phyloP scores from a whole-genome alignment of 2,329 filamentous ascomycete genomes.

The Fusarium clavum region DNA sequence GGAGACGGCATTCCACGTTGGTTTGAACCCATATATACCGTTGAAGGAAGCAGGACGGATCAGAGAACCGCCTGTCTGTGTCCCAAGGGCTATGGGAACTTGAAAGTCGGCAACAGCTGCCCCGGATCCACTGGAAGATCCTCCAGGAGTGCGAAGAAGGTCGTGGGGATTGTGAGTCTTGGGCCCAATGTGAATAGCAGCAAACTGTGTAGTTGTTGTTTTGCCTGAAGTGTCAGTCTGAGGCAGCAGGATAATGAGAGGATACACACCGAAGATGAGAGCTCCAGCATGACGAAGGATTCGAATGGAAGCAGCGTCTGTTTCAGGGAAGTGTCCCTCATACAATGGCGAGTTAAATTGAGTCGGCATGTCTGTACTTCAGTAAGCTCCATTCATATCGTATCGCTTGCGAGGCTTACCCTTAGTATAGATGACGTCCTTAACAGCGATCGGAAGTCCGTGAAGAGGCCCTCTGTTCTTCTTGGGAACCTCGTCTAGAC shows the following conservation, averaged over 20 bases:
- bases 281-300: constrained; percentile 67
- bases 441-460: constrained; percentile 68
- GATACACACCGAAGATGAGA: constrained; percentile 59
- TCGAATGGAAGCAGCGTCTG: constrained; percentile 65
- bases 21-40: constrained; percentile 75
- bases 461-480: constrained; percentile 66
- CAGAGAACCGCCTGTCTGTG: constrained; percentile 74
- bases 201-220: constrained; percentile 72
- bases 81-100: constrained; percentile 69
- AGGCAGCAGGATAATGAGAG: neutral
- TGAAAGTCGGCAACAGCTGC: constrained; percentile 75
- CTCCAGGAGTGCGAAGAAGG: constrained; percentile 71
- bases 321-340: constrained; percentile 53
- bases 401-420: constrained; percentile 47
- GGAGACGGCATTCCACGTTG: constrained; percentile 73
- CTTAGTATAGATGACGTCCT: constrained; percentile 70
- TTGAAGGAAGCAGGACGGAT: constrained; percentile 75
- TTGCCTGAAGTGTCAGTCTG: constrained; percentile 30
- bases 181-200: constrained; percentile 64
- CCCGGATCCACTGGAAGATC: constrained; percentile 75
- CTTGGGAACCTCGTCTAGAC: constrained; percentile 61
- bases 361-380: constrained; percentile 64
- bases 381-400: constrained; percentile 1
- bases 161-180: constrained; percentile 74
- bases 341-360: constrained; percentile 68